Base-by-base conservation (phyloP, 768 basidiomycete species). In the Russula earlei region DNA sequence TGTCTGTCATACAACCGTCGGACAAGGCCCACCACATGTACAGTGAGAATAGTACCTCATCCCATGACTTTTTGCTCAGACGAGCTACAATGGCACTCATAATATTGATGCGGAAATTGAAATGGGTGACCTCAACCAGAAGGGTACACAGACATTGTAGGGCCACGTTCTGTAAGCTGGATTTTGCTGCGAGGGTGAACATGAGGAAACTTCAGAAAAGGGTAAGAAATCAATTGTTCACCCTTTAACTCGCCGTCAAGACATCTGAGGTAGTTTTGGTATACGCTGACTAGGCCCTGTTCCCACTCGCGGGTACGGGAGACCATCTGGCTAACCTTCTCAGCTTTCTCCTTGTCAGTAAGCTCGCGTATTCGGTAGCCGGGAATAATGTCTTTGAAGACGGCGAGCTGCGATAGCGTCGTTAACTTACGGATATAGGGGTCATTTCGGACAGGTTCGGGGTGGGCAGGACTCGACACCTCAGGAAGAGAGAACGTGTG, bases 361-460 rank as follows among this genome's bases (percentile, higher is more conserved):
- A 98, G 75, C 17, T 83, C 72, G 51, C 96, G 91, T 67, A 99
- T 95, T 58, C 93, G 85, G 70, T 97, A 99, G 3, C 91, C 91
- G 24, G 96, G 96, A 40, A 97, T 84, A 60, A 97, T 81, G 69
- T 99, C 96, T 67, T 91, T 93, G 77, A 91, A 96, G 11, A 98
- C 90, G 25, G 93, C 88, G 29, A 97, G 75, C 65, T 95, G 86
- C 12, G 92, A 95, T 38, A 97, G 73, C 46, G 94, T 78, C 3
- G 95, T 88, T 37, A 98, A 74, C 67, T 89, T 89, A 59, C 95
- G 83, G 61, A 99, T 87, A 31, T 87, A 71, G 17, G 75, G 68
- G 62, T 97, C 93, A 63, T 97, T 94, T 17, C 72, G 65, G 8
- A 97, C 74, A 2, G 87, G 83, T 29, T 84, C 80, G 15, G 81